Conservation (phyloP, 1,284 basidiomycete species). For the Ustilago tritici region DNA sequence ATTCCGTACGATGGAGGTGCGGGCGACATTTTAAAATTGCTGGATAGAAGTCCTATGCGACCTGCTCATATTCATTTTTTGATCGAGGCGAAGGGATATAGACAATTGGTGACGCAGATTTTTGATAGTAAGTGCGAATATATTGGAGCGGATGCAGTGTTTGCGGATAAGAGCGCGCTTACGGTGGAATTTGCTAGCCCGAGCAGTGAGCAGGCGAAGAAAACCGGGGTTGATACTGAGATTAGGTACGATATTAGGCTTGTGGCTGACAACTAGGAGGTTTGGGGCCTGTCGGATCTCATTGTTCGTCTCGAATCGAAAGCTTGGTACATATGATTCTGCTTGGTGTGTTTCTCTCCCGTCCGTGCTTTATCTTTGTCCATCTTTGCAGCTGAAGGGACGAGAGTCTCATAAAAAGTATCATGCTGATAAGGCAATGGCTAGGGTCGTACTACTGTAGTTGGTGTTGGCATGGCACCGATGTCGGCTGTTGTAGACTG, state of each 20-base stretch:
- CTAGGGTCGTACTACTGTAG: too few relatives aligned
- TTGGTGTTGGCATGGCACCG: too few relatives aligned
- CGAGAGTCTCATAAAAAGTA: too few relatives aligned
- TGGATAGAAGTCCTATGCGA: conserved; percentile 70
- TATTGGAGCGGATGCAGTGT: conserved; percentile 70
- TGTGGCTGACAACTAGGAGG: conserved; percentile 30
- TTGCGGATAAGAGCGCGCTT: conserved; percentile 70
- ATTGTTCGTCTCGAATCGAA: too few relatives aligned
- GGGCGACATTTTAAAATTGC: conserved; percentile 68
- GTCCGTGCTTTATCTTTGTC: neutral
- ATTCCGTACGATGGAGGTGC: conserved; percentile 70
- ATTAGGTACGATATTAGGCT: conserved; percentile 63
- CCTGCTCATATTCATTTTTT: conserved; percentile 70
- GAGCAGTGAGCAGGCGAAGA: conserved; percentile 33
- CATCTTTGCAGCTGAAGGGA: too few relatives aligned
- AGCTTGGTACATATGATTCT: neutral
- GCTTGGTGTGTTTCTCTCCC: neutral
- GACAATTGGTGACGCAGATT: conserved; percentile 57
- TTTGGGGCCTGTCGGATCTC: neutral
- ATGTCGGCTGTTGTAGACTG: too few relatives aligned
- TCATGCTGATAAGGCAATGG: too few relatives aligned
- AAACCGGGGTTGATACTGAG: conserved; percentile 41
- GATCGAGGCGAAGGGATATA: conserved; percentile 36
- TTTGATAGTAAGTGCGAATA: conserved; percentile 70
- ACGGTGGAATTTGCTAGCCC: conserved; percentile 65